Evolutionary conservation across 2,329 filamentous ascomycete species (phyloP).

Genomic region (Cercospora nicotianae): DNA sequence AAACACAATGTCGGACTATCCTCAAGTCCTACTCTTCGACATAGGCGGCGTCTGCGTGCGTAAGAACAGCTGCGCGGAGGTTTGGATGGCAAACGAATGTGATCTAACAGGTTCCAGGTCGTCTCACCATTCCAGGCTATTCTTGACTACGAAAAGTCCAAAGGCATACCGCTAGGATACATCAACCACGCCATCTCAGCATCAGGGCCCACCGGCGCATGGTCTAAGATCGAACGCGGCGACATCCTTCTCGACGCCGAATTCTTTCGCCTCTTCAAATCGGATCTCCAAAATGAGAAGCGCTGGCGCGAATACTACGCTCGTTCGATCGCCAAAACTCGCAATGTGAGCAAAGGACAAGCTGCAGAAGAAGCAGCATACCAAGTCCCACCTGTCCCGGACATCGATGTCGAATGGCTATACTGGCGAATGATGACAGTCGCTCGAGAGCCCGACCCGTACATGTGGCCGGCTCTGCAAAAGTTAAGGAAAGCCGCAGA

Average conservation of each 20-base stretch:
- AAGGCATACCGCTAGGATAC: slow-evolving; percentile 81
- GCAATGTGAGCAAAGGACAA: slow-evolving; percentile 47
- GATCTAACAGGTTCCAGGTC: slow-evolving; percentile 57
- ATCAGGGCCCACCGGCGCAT: slow-evolving; percentile 74
- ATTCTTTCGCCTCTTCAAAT: slow-evolving; percentile 76
- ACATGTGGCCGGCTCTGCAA: slow-evolving; percentile 81
- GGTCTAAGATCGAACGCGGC: slow-evolving; percentile 86
- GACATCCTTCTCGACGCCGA: slow-evolving; percentile 70
- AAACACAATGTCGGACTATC: slow-evolving; percentile 37
- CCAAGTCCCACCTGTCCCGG: slow-evolving; percentile 62
- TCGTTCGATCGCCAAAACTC: slow-evolving; percentile 28
- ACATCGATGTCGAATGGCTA: slow-evolving; percentile 72
- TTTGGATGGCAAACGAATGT: background rate
- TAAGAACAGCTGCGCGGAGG: slow-evolving; percentile 32
- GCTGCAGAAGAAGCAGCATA: slow-evolving; percentile 34
- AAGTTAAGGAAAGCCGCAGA: slow-evolving; percentile 54
- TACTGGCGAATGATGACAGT: slow-evolving; percentile 90
- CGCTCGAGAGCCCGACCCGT: slow-evolving; percentile 71
- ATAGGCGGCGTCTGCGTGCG: slow-evolving; percentile 96
- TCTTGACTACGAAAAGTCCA: slow-evolving; percentile 77
- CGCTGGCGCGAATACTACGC: slow-evolving; percentile 67
- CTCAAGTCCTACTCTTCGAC: slow-evolving; percentile 84
- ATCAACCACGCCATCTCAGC: slow-evolving; percentile 86
- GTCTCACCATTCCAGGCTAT: slow-evolving; percentile 91
- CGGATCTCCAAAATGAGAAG: slow-evolving; percentile 65